These are phyloP conservation scores for Codiaeum variegatum DNA, from an alignment of 441 rosid genomes.

Conservation along the genomic window DNA sequence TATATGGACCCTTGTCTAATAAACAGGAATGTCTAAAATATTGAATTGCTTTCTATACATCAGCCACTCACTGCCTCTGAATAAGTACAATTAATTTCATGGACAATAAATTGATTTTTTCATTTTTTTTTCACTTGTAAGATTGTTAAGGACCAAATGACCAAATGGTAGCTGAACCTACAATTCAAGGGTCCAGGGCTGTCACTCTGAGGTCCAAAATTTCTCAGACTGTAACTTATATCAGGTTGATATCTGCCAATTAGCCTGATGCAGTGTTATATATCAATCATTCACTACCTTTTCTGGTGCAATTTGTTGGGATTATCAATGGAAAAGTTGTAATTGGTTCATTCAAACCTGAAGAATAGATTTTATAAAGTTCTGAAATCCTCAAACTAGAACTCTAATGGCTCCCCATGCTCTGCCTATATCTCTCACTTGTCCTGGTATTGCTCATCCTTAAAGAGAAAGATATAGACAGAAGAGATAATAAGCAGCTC, in stretches of 20 bases:
- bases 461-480: not conserved
- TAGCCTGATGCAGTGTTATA: too few relatives aligned
- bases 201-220: too few relatives aligned
- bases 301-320: too few relatives aligned
- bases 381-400: not conserved
- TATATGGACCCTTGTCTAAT: too few relatives aligned
- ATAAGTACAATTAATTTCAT: not conserved
- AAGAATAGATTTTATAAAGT: not conserved
- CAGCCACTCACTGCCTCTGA: not conserved
- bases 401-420: conserved; percentile 13
- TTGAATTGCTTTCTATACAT: too few relatives aligned
- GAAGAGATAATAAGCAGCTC: not conserved
- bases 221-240: too few relatives aligned
- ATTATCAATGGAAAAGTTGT: not conserved
- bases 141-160: too few relatives aligned
- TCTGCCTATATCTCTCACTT: conserved; percentile 20
- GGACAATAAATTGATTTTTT: not conserved
- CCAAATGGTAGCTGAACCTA: too few relatives aligned
- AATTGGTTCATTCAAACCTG: not conserved
- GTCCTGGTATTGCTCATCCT: conserved; percentile 9
- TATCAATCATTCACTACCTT: not conserved
- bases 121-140: too few relatives aligned
- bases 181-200: too few relatives aligned
- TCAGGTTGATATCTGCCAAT: too few relatives aligned
- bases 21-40: too few relatives aligned